These are phyloP conservation scores for Schizochytrium sp. DNA, from an alignment of 108 stramenopile species.

Conservation along the genomic window DNA sequence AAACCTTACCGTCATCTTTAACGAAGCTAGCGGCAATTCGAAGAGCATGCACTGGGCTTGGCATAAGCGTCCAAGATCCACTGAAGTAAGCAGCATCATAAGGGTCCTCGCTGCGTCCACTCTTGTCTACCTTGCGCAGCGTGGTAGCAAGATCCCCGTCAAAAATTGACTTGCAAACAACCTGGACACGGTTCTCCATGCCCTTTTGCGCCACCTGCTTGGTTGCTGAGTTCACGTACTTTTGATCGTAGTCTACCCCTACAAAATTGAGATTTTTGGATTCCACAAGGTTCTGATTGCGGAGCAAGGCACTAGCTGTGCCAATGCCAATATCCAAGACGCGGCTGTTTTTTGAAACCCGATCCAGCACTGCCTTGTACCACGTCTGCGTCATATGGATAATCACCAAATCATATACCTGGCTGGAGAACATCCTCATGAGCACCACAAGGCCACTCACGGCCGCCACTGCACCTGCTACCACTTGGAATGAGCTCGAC, in stretches of 20 bases:
- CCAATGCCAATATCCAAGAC: slow-evolving; percentile 82
- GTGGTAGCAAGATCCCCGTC: slow-evolving; percentile 4
- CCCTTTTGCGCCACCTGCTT: slow-evolving; percentile 62
- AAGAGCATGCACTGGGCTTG: slow-evolving; percentile 77
- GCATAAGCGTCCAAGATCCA: slow-evolving; percentile 79
- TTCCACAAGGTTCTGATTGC: slow-evolving; percentile 57
- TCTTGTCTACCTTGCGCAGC: slow-evolving; percentile 52
- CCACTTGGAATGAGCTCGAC: too few species aligned
- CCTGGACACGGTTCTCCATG: slow-evolving; percentile 66
- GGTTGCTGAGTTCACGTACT: slow-evolving; percentile 77
- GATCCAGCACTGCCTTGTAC: slow-evolving; percentile 75
- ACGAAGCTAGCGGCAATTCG: slow-evolving; percentile 60
- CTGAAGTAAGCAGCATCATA: slow-evolving; percentile 82
- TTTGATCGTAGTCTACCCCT: slow-evolving; percentile 79
- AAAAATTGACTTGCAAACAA: slow-evolving; percentile 74
- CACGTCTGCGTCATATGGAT: slow-evolving; percentile 78
- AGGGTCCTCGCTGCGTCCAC: neutral
- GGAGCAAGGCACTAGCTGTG: slow-evolving; percentile 68
- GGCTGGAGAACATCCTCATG: slow-evolving; percentile 52
- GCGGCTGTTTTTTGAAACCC: slow-evolving; percentile 64
- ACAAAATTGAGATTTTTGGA: slow-evolving; percentile 72
- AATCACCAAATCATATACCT: slow-evolving; percentile 78
- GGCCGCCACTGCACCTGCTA: neutral
- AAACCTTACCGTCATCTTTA: slow-evolving; percentile 68
- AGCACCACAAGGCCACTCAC: slow-evolving; percentile 1